Evolutionary conservation across 352 stramenopile genomes (phyloP), one percentile per base, ranked within the genome.

Genomic region (Phytophthora litchii): DNA sequence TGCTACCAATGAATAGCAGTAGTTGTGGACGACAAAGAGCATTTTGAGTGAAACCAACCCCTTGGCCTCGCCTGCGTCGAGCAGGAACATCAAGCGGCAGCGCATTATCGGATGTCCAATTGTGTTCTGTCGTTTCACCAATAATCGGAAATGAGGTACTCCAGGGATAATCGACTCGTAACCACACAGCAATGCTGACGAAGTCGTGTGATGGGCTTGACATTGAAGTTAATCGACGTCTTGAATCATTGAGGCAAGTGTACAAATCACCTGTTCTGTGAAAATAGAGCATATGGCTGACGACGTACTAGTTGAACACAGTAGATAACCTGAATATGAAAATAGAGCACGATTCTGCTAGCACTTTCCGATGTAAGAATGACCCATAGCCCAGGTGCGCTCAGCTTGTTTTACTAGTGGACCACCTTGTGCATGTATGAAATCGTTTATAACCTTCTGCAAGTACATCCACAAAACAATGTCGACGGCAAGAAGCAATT

Each of bases 21-120:
- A 67, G 38, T 71, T 62, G 34, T 63, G 56, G 16, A 59, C 21
- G 29, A 58, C 31, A 34, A 59, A 71, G 21, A 66, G 45, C 50
- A 71, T 52, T 43, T 71, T 71, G 12, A 71, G 55, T 5, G 62
- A 56, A 20, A 71, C 46, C 0, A 71, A 50, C 43, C 59, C 55
- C 55, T 66, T 58, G 0, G 56, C 49, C 16, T 71, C 55, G 43
- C 62, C 55, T 9, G 55, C 62, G 27, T 71, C 62, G 25, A 71
- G 16, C 36, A 71, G 17, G n/a, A 66, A 66, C 32, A 43, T 62
- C 4, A 25, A 46, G 6, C 61, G 62, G 43, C 51, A 70, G 1
- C 35, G 31, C 61, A 70, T 70, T 19, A 27, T 47, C 6, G 27
- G 0, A 23, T 27, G 16, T 31, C 11, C 8, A 48, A 34, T 41